Conservation (phyloP, 352 stramenopile genomes). For the Pythium guiyangense region DNA sequence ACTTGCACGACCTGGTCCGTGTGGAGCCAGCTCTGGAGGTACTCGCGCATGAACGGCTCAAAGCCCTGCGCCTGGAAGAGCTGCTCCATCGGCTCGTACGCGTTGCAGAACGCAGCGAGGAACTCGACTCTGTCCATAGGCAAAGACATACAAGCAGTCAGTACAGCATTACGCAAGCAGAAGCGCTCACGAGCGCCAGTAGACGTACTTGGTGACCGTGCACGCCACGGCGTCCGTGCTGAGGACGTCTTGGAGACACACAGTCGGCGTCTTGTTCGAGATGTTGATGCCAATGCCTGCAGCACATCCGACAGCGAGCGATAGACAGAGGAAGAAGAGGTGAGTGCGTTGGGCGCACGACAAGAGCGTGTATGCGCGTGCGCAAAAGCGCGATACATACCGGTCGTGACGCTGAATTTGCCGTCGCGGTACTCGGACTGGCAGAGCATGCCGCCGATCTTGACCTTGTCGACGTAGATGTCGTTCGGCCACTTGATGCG, state of each 20-base stretch:
- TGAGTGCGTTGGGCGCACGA: too few species aligned
- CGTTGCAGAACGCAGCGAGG: constrained; percentile 85
- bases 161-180: background rate
- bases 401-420: constrained; percentile 81
- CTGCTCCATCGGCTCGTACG: constrained; percentile 82
- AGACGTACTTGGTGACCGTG: constrained; percentile 72
- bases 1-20: constrained; percentile 82
- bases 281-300: constrained; percentile 88
- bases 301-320: background rate
- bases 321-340: background rate
- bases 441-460: constrained; percentile 89
- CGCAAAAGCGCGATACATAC: constrained; percentile 19
- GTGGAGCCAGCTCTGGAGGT: constrained; percentile 84
- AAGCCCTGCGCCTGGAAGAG: constrained; percentile 81
- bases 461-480: constrained; percentile 87
- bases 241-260: constrained; percentile 82
- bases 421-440: constrained; percentile 83
- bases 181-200: too few species aligned
- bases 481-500: constrained; percentile 93
- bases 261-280: constrained; percentile 82
- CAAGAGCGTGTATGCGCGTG: too few species aligned
- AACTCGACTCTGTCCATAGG: constrained; percentile 69
- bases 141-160: background rate
- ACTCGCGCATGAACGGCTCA: constrained; percentile 79
- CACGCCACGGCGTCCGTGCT: constrained; percentile 46